phyloP scores from a whole-genome alignment of 2,329 filamentous ascomycete genomes.

The Myriosclerotinia scirpicola region DNA sequence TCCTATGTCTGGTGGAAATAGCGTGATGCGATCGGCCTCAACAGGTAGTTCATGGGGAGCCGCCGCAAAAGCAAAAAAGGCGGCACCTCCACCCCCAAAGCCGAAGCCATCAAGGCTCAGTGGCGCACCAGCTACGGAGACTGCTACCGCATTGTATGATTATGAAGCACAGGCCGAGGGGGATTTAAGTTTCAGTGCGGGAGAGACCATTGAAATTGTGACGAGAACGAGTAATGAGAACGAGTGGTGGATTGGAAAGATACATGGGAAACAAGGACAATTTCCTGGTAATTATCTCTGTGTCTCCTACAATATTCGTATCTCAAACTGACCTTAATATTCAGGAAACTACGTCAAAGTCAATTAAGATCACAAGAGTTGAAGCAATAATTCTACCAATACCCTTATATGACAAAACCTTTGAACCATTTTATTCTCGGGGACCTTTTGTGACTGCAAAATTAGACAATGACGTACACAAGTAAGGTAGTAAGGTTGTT shows the following conservation, averaged over 20 bases:
- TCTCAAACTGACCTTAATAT: slow-evolving; percentile 26
- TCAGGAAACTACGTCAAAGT: slow-evolving; percentile 54
- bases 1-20: slow-evolving; percentile 31
- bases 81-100: slow-evolving; percentile 69
- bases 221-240: slow-evolving; percentile 84
- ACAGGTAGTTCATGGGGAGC: slow-evolving; percentile 47
- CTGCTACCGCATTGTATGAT: slow-evolving; percentile 88
- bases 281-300: slow-evolving; percentile 74
- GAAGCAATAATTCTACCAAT: slow-evolving; percentile 9
- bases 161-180: slow-evolving; percentile 95
- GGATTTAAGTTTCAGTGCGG: slow-evolving; percentile 84
- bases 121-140: slow-evolving; percentile 66
- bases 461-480: slow-evolving; percentile 2
- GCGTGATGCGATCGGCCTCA: slow-evolving; percentile 44
- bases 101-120: slow-evolving; percentile 77
- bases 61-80: slow-evolving; percentile 65
- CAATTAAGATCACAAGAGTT: slow-evolving; percentile 30
- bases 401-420: slow-evolving; percentile 14
- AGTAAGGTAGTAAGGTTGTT: neutral
- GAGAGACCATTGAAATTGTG: slow-evolving; percentile 88
- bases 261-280: slow-evolving; percentile 80
- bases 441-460: slow-evolving; percentile 1
- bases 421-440: slow-evolving; percentile 14
- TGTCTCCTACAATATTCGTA: neutral
- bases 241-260: slow-evolving; percentile 92